A percentile compares a stretch with the other conserved stretches of the same genome.
Evolutionary conservation across 441 rosid genomes (phyloP).

Genomic region (Adansonia rubrostipa): DNA sequence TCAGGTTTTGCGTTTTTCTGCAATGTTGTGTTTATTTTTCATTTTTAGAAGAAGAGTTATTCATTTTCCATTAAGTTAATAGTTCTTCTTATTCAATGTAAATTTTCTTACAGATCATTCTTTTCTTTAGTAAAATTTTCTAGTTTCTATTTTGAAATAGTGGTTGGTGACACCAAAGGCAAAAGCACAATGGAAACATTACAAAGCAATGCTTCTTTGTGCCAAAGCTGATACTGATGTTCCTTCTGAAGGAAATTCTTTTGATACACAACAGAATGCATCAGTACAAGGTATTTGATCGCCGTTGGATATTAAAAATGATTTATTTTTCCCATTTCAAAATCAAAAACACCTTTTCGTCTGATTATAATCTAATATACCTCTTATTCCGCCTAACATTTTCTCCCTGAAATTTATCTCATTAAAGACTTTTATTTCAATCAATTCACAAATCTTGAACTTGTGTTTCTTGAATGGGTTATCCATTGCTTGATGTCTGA

Average conservation of each 20-base stretch:
- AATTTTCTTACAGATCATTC: neutral
- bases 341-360: neutral
- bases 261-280: slow-evolving; percentile 33
- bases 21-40: neutral
- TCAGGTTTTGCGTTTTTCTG: slow-evolving; percentile 48
- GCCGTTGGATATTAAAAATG: neutral
- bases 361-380: neutral
- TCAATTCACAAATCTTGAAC: neutral
- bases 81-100: neutral
- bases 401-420: neutral
- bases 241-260: slow-evolving; percentile 30
- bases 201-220: slow-evolving; percentile 67
- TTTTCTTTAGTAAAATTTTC: neutral
- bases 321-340: slow-evolving; percentile 5
- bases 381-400: neutral
- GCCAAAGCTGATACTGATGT: slow-evolving; percentile 44
- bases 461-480: neutral
- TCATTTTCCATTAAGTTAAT: neutral
- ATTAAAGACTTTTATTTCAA: neutral
- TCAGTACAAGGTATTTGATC: slow-evolving; percentile 36
- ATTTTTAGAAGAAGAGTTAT: neutral
- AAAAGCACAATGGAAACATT: slow-evolving; percentile 72
- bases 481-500: neutral
- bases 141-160: slow-evolving; percentile 42
- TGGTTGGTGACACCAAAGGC: slow-evolving; percentile 86